Base-by-base conservation (phyloP, 345 rosid genomes). In the Citrus maxima region DNA sequence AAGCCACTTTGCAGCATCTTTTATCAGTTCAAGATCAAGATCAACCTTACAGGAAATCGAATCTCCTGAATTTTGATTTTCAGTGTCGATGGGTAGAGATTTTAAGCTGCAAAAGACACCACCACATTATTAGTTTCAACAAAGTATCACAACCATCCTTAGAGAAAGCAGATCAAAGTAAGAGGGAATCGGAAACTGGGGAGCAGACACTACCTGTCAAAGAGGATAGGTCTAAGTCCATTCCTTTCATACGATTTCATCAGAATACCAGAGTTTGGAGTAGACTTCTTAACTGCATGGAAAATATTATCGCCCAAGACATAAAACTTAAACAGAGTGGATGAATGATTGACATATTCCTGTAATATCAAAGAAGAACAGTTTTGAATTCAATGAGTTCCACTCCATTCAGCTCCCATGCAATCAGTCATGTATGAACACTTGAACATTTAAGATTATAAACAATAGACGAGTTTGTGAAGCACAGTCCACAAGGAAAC, bases 291-390 rank as follows among this genome's bases (percentile, higher is more conserved):
- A 63, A 90, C 93, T 0, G 95, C 94, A 73, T 89, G 93, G 82
- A 92, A 93, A 59, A 93, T 84, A 79, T 75, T 74, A 56, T 83
- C 89, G 2, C 98, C 98, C 71, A 93, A 78, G 80, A 91, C 98
- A 83, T 94, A 97, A 65, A 93, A 88, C 89, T 94, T 94, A 87
- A 85, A 94, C 28, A 97, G 62, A 51, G 88, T 94, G 71, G 98
- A 93, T 68, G 98, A 92, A 88, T 94, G 99, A 80, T 94, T 89
- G n/a, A 93, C 90, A 65, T 90, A 94, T 81, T 94, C 99, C 98
- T 97, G 90, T 89, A 80, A 76, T 77, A 67, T 62, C 49, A 69
- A 25, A 60, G n/a, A 78, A 80, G 74, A 72, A 73, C 83, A 25
- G 16, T 78, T 42, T 51, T 72, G 55, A 71, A 68, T 49, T 32